Percentiles rank a stretch among this genome's conserved stretches.
These are phyloP conservation scores for Spiromastix sp. DNA, from an alignment of 2,329 filamentous ascomycete species.

Conservation along the genomic window DNA sequence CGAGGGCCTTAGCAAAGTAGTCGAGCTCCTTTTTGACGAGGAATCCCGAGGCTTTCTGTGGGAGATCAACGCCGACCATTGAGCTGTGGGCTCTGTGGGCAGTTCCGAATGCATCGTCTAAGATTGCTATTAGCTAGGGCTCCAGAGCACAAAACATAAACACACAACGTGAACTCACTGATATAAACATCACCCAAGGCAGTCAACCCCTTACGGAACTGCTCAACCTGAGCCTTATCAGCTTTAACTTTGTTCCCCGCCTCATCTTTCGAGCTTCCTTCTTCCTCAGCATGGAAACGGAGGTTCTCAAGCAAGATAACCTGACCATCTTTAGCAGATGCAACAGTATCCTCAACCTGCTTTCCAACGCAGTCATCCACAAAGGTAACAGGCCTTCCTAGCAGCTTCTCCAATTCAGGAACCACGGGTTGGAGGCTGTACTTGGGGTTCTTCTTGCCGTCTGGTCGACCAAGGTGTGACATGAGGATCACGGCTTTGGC, in stretches of 20 bases:
- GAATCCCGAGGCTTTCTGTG: conserved; percentile 95
- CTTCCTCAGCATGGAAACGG: conserved; percentile 96
- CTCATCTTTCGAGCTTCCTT: conserved; percentile 87
- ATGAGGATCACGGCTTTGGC: conserved; percentile 92
- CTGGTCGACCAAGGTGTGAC: conserved; percentile 94
- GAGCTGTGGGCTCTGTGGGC: conserved; percentile 97
- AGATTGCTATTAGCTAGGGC: not conserved
- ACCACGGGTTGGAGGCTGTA: conserved; percentile 92
- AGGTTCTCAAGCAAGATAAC: conserved; percentile 94
- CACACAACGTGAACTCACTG: conserved; percentile 52
- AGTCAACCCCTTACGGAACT: conserved; percentile 92
- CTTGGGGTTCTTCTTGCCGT: conserved; percentile 81
- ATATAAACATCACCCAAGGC: conserved; percentile 91
- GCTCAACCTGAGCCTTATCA: conserved; percentile 80
- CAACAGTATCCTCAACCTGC: conserved; percentile 82
- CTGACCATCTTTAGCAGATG: conserved; percentile 67
- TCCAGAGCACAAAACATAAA: not conserved
- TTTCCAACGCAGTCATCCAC: conserved; percentile 82
- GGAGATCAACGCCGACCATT: conserved; percentile 94
- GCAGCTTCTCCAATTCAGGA: conserved; percentile 80
- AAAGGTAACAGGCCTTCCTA: conserved; percentile 76
- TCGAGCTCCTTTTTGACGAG: conserved; percentile 99
- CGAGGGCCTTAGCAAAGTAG: conserved; percentile 96
- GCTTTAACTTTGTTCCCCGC: conserved; percentile 98
- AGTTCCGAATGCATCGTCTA: conserved; percentile 96